Evolutionary conservation across 139 green algal genomes (phyloP), one percentile per base, ranked within the genome.

Genomic region (Dunaliella primolecta): DNA sequence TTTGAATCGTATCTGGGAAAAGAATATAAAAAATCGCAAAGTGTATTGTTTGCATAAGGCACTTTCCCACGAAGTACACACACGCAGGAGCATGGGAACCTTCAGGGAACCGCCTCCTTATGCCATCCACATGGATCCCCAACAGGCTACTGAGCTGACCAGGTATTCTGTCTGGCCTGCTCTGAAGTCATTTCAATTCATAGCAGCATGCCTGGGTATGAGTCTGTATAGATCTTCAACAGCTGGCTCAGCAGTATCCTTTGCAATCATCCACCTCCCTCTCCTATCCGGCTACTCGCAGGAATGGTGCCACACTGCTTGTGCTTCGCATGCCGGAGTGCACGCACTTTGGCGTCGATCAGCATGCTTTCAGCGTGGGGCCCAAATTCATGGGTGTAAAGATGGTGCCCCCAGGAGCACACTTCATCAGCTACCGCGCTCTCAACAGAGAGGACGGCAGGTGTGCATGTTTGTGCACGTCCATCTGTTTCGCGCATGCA

Each of bases 361-460:
- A 84, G 78, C 91, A 98, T 92, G 93, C 85, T 25, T 98, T 97
- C 76, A 36, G 94, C 3, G 85, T 86, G 25, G 96, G 96, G 0
- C 91, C 92, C 7, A 91, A 91, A 20, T 98, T 98, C 87, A 92
- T 89, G 31, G 96, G 96, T 36, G 83, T 98, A 3, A 98, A 98
- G 86, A 98, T 98, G 95, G 24, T 98, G 11, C 95, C 96, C 0
- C 95, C 95, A 1, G 96, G 96, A 0, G 32, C 88, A 0, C 96
- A 98, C 82, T 92, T 98, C n/a, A 72, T 98, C 0, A 93, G 90
- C 27, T 96, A 94, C 89, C 90, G 88, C 38, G 90, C 93, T 21
- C 77, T 82, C 27, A 64, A 64, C 46, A 64, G 15, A 15, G 46
- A 64, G 46, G 46, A 64, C 15, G 46, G 46, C 46, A 64, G 46